Evolutionary conservation across 441 rosid genomes (phyloP).

Genomic region (Sinapis alba): DNA sequence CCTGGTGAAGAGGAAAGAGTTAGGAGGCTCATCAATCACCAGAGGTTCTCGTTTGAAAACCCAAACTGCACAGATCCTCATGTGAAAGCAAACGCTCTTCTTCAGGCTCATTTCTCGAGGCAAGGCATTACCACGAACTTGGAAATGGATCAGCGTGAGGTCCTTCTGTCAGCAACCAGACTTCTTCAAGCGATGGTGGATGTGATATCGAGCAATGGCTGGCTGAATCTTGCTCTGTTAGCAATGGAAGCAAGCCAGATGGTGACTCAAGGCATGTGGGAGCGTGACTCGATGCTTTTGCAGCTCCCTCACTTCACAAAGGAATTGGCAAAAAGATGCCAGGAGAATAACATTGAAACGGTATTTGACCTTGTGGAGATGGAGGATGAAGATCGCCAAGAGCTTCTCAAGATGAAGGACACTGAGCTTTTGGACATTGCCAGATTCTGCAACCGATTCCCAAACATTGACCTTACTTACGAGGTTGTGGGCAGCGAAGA

Average conservation of each 20-base stretch:
- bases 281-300: constrained; percentile 81
- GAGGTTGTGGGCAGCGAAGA: constrained; percentile 59
- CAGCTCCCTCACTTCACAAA: constrained; percentile 86
- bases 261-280: constrained; percentile 96
- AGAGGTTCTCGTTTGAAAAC: constrained; percentile 81
- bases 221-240: constrained; percentile 77
- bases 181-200: constrained; percentile 87
- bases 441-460: constrained; percentile 79
- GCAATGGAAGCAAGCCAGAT: constrained; percentile 95
- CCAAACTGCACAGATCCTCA: constrained; percentile 74
- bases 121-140: constrained; percentile 53
- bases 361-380: constrained; percentile 83
- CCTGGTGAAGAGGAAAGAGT: constrained; percentile 91
- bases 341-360: constrained; percentile 71
- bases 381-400: constrained; percentile 80
- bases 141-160: constrained; percentile 71
- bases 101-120: constrained; percentile 87
- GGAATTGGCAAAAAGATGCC: constrained; percentile 78
- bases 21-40: constrained; percentile 72
- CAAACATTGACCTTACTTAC: constrained; percentile 72
- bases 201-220: constrained; percentile 80
- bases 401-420: constrained; percentile 77
- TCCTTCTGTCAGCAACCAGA: constrained; percentile 68
- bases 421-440: constrained; percentile 72
- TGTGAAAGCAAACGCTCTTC: constrained; percentile 81